Conservation (phyloP, 2,329 filamentous ascomycete species). For the Sphaerulina populicola region DNA sequence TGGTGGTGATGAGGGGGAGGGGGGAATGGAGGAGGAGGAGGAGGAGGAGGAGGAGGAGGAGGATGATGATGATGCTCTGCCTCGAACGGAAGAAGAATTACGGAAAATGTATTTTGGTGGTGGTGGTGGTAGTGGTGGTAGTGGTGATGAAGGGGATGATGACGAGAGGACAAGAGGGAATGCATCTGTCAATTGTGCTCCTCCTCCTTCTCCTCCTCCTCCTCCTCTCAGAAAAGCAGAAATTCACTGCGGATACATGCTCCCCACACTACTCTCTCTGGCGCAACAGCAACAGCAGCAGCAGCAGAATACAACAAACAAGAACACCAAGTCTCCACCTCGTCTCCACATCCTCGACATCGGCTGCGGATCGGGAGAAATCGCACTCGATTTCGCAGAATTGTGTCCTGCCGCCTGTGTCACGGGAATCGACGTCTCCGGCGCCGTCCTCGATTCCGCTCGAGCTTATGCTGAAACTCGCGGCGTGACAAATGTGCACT, state of each 20-base stretch:
- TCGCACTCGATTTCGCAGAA: constrained; percentile 32
- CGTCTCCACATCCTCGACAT: constrained; percentile 33
- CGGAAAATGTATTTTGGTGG: not conserved
- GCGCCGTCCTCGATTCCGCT: constrained; percentile 28
- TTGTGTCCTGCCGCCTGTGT: constrained; percentile 23
- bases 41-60: not conserved
- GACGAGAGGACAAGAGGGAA: too few relatives aligned
- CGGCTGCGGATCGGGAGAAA: constrained; percentile 34
- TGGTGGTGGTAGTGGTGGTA: not conserved
- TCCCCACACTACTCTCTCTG: constrained; percentile 4
- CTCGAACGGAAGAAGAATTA: not conserved
- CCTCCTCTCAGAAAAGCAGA: not conserved
- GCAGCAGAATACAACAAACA: not conserved
- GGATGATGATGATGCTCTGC: not conserved
- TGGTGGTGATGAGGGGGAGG: too few relatives aligned
- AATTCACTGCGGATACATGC: constrained; percentile 13
- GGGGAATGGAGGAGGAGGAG: not conserved
- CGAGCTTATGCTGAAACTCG: constrained; percentile 25
- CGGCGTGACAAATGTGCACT: constrained; percentile 56
- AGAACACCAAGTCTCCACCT: not conserved
- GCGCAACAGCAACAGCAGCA: too few relatives aligned
- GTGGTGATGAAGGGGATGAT: too few relatives aligned
- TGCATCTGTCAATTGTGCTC: too few relatives aligned
- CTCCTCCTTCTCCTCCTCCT: too few relatives aligned
- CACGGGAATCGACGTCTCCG: constrained; percentile 34